These are phyloP conservation scores for Cephaloascus albidus DNA, from an alignment of 805 yeast species.

Conservation along the genomic window DNA sequence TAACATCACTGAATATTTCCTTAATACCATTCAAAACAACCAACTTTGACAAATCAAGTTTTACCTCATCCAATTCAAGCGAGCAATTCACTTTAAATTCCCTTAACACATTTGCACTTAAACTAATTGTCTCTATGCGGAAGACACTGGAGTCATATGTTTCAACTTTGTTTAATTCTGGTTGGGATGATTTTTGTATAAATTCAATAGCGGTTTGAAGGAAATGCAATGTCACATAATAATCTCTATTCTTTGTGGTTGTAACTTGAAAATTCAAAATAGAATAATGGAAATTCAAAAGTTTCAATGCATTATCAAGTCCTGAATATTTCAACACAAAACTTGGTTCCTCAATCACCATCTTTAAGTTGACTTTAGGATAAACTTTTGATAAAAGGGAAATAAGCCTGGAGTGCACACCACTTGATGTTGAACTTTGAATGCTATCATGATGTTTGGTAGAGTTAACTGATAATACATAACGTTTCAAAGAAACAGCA, in stretches of 20 bases:
- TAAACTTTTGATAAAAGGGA: not conserved
- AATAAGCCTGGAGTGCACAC: not conserved
- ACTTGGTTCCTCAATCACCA: not conserved
- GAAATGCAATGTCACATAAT: constrained; percentile 22
- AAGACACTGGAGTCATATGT: not conserved
- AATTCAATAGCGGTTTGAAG: constrained; percentile 21
- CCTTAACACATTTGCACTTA: not conserved
- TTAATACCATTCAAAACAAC: constrained; percentile 21
- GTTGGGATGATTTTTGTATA: constrained; percentile 14
- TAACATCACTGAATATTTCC: constrained; percentile 15
- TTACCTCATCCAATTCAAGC: constrained; percentile 6
- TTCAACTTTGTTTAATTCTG: not conserved
- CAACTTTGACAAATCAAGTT: constrained; percentile 18
- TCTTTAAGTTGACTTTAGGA: not conserved
- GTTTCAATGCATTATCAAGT: not conserved
- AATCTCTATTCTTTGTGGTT: constrained; percentile 20
- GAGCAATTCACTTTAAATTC: not conserved
- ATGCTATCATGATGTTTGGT: not conserved
- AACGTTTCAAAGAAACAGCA: constrained; percentile 18
- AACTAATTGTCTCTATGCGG: not conserved
- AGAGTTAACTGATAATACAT: constrained; percentile 7
- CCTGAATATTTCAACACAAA: not conserved
- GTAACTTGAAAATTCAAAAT: constrained; percentile 21
- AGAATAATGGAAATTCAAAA: constrained; percentile 23
- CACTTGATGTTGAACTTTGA: not conserved